Percentiles rank a stretch among this genome's conserved stretches.
Conservation (phyloP, 2,329 filamentous ascomycete species). For the Biscogniauxia mediterranea region DNA sequence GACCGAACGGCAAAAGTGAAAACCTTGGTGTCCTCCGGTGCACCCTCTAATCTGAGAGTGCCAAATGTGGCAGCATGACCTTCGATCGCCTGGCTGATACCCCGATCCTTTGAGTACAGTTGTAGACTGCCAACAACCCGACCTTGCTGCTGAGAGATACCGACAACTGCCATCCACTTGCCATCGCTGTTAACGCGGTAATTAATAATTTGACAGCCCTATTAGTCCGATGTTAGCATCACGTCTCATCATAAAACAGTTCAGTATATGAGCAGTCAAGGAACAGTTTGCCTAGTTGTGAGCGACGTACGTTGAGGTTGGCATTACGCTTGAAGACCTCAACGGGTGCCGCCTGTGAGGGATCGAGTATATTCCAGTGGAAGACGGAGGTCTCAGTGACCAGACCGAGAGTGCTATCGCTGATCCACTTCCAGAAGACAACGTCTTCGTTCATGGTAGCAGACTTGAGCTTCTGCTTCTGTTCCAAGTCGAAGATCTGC, state of each 20-base stretch:
- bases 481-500: conserved; percentile 93
- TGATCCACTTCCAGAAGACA: conserved; percentile 99
- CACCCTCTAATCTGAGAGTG: conserved; percentile 83
- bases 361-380: conserved; percentile 96
- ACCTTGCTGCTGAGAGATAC: conserved; percentile 89
- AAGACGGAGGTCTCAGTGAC: conserved; percentile 90
- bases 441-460: conserved; percentile 96
- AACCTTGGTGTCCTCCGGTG: conserved; percentile 85
- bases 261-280: neutral
- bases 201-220: conserved; percentile 99
- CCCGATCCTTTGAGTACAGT: conserved; percentile 91
- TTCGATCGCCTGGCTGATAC: conserved; percentile 97
- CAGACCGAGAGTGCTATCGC: conserved; percentile 80
- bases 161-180: conserved; percentile 98
- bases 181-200: conserved; percentile 94
- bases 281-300: too few relatives aligned
- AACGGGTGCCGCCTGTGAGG: conserved; percentile 71
- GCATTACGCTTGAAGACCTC: conserved; percentile 95
- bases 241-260: neutral
- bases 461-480: conserved; percentile 95
- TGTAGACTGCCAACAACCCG: conserved; percentile 96
- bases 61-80: conserved; percentile 95
- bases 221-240: conserved; percentile 23
- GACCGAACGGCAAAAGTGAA: conserved; percentile 96
- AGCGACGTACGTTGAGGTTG: conserved; percentile 71